Percentiles rank a stretch among this genome's conserved stretches.
Conservation (phyloP, 441 rosid genomes). For the Adansonia rubrostipa region DNA sequence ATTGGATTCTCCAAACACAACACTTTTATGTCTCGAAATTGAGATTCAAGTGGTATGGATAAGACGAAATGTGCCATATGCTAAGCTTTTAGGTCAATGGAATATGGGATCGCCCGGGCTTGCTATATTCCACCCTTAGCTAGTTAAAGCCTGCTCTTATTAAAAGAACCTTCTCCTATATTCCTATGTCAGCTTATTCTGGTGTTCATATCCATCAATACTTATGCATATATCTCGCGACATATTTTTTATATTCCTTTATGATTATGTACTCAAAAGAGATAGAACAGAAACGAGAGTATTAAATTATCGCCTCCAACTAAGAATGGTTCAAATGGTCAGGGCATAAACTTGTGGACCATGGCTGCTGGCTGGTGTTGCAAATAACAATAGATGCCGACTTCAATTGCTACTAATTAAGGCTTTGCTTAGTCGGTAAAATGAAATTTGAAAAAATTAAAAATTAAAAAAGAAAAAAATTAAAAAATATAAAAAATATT, state of each 20-base stretch:
- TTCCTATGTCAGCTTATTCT: slow-evolving; percentile 10
- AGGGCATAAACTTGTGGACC: slow-evolving; percentile 44
- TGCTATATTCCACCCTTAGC: slow-evolving; percentile 32
- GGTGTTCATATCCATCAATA: slow-evolving; percentile 33
- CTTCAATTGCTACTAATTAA: neutral
- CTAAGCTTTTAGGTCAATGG: slow-evolving; percentile 32
- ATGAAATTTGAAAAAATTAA: no score
- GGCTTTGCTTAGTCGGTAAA: no score
- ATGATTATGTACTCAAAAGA: slow-evolving; percentile 24
- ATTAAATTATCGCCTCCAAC: slow-evolving; percentile 35
- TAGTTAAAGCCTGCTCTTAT: neutral
- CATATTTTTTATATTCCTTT: slow-evolving; percentile 12
- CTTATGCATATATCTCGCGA: slow-evolving; percentile 23
- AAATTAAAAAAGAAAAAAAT: no score
- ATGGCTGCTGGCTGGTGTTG: slow-evolving; percentile 27
- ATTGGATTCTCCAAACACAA: slow-evolving; percentile 53
- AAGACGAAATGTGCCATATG: slow-evolving; percentile 52
- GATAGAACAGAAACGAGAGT: neutral
- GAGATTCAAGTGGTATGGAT: slow-evolving; percentile 45
- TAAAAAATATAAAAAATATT: no score
- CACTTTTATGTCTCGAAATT: slow-evolving; percentile 27
- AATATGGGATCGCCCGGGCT: slow-evolving; percentile 24
- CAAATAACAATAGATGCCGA: slow-evolving; percentile 16
- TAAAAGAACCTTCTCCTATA: slow-evolving; percentile 11
- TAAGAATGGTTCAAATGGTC: slow-evolving; percentile 43